These are phyloP conservation scores for Stagonosporopsis tanaceti DNA, from an alignment of 2,329 filamentous ascomycete genomes.

Conservation along the genomic window DNA sequence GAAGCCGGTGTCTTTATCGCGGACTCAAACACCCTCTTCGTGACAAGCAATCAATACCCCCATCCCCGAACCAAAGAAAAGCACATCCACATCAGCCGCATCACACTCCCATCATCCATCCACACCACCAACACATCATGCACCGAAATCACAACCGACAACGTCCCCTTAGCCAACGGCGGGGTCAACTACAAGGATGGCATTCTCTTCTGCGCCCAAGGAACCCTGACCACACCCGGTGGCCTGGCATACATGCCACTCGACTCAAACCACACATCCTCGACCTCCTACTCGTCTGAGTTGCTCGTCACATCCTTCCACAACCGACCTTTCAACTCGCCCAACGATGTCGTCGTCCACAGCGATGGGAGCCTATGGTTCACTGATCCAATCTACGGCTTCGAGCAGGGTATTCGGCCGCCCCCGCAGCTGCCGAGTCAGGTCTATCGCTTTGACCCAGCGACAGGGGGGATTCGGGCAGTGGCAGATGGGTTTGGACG, in stretches of 20 bases:
- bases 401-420: constrained; percentile 33
- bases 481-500: constrained; percentile 51
- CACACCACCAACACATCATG: constrained; percentile 11
- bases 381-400: constrained; percentile 51
- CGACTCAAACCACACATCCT: constrained; percentile 21
- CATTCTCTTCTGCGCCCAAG: constrained; percentile 47
- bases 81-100: constrained; percentile 29
- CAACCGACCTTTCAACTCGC: constrained; percentile 53
- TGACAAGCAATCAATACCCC: constrained; percentile 49
- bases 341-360: constrained; percentile 52
- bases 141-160: constrained; percentile 15
- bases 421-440: constrained; percentile 33
- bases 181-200: constrained; percentile 42
- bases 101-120: constrained; percentile 16
- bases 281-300: constrained; percentile 12
- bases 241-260: constrained; percentile 44
- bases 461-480: constrained; percentile 45
- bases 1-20: constrained; percentile 55
- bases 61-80: constrained; percentile 23
- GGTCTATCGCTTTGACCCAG: constrained; percentile 51
- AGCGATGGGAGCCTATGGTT: constrained; percentile 56
- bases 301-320: constrained; percentile 53
- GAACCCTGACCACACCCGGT: constrained; percentile 35
- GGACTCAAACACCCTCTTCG: constrained; percentile 43
- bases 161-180: constrained; percentile 34